Evolutionary conservation across 2,329 filamentous ascomycete species (phyloP), one percentile per base, ranked within the genome.

Genomic region (Aureobasidium sp.): DNA sequence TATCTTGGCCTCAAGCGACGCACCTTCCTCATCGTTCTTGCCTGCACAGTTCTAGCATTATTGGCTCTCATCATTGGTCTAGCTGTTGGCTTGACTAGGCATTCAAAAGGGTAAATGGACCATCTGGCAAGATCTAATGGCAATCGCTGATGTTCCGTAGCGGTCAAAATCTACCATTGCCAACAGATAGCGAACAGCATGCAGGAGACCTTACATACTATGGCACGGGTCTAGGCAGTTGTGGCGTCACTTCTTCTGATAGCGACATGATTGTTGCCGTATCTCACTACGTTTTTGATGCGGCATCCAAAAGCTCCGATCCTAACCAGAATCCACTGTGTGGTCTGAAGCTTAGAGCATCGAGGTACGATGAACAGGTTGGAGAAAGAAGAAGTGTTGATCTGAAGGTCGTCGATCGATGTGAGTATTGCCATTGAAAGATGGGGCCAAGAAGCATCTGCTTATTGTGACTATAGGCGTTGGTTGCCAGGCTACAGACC

Each of bases 201-300:
- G 79, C 75, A 4, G 87, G 86, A 58, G 85, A 89, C 54, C 71
- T 89, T 55, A 90, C 87, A 0, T 92, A 85, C 75, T 92, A 88
- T 71, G 75, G 77, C 21, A 82, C 87, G 0, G 82, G 73, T 0
- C 78, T 90, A 4, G 89, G 89, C 13, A 85, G 88, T 0, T 93
- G 90, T 70, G 89, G 89, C 5, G 73, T 81, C 36, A 78, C 74
- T 1, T 84, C 82, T 59, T 73, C 70, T 1, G 76, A 78, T 8
- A 73, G 71, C 8, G 86, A 91, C 61, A 69, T 80, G 61, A 82
- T 92, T 44, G 86, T 83, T 39, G 83, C 89, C 0, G 79, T 93
- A 0, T 87, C 86, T 2, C 82, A 86, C 67, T 69, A 79, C n/a
- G 70, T 89, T 5, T 93, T 84, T 69, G 88, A 91, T 70, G 79